A percentile compares a stretch with the other conserved stretches of the same genome.
phyloP scores from a whole-genome alignment of 768 basidiomycete genomes.

The Suillus tomentosus region DNA sequence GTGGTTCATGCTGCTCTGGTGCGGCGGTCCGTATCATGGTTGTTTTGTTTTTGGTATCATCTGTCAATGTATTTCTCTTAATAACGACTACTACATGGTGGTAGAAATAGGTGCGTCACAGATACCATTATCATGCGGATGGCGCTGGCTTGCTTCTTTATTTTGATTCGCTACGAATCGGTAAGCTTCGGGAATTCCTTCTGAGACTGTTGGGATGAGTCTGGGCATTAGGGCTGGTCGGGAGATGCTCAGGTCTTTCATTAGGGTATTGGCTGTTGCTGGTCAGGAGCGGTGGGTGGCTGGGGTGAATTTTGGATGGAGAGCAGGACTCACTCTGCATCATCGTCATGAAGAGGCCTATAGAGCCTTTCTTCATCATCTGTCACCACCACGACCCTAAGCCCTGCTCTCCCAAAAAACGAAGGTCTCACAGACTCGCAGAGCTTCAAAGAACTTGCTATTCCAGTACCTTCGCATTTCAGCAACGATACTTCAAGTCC shows the following conservation, averaged over 20 bases:
- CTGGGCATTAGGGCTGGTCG: constrained; percentile 47
- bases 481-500: constrained; percentile 47
- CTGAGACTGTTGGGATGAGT: constrained; percentile 40
- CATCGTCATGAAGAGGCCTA: constrained; percentile 51
- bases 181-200: constrained; percentile 59
- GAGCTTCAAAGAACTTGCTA: constrained; percentile 61
- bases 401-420: not conserved
- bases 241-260: constrained; percentile 46
- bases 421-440: constrained; percentile 50
- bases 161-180: constrained; percentile 43
- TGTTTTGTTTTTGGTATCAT: no score
- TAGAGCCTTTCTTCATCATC: constrained; percentile 56
- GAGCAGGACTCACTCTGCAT: constrained; percentile 42
- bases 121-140: not conserved
- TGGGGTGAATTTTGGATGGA: constrained; percentile 17
- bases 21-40: no score
- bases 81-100: no score
- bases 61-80: no score
- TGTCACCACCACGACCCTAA: constrained; percentile 21
- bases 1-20: no score
- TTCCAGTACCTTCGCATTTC: constrained; percentile 45
- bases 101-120: no score
- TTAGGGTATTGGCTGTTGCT: constrained; percentile 52
- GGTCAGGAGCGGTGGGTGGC: constrained; percentile 55
- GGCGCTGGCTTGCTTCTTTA: not conserved